These are phyloP conservation scores for Tephrocybe sp. DNA, from an alignment of 768 basidiomycete species.

Conservation along the genomic window DNA sequence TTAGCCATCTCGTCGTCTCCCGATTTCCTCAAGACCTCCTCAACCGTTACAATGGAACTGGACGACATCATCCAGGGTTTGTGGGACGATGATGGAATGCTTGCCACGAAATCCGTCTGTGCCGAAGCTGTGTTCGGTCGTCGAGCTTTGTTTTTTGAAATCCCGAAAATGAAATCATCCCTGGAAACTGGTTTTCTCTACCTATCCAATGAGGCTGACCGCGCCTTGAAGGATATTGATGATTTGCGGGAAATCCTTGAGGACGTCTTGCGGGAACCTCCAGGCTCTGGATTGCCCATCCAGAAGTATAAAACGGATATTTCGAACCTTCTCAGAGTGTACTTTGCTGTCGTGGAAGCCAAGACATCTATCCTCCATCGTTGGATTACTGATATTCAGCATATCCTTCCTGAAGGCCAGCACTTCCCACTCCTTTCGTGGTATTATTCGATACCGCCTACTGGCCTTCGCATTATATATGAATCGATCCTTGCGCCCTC, in stretches of 20 bases:
- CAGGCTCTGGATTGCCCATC: background rate
- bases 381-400: background rate
- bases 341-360: background rate
- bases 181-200: background rate
- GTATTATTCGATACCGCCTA: background rate
- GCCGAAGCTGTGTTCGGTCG: background rate
- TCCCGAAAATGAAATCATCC: background rate
- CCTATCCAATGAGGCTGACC: background rate
- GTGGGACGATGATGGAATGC: background rate
- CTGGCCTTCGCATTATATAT: background rate
- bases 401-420: background rate
- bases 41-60: background rate
- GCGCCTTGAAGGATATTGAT: conserved; percentile 1
- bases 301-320: background rate
- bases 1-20: background rate
- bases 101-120: background rate
- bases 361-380: background rate
- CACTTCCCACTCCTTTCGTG: background rate
- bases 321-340: background rate
- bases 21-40: background rate
- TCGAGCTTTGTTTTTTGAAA: background rate
- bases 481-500: background rate
- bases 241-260: background rate
- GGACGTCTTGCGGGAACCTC: background rate
- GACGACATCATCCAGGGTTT: background rate